Evolutionary conservation across 2,329 filamentous ascomycete genomes (phyloP), one percentile per base, ranked within the genome.

Genomic region (Chalaropsis thielavioides): DNA sequence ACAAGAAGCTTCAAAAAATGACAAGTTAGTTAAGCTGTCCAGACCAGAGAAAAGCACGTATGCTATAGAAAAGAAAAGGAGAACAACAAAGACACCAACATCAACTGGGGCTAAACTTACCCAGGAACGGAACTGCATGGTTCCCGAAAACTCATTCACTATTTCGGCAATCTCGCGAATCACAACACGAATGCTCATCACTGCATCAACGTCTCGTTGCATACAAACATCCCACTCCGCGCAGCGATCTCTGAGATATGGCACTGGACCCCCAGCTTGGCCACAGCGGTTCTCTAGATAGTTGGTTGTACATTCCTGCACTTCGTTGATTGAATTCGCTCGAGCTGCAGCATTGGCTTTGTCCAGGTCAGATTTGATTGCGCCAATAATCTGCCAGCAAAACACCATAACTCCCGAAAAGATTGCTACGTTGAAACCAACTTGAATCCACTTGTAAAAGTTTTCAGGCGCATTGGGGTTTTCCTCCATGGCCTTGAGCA

Each of bases 111-210:
- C 35, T 38, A 8, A 41, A 73, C 79, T 69, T 74, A 83, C 81
- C 76, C 81, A 81, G 10, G 81, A 80, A 75, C 96, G 96, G 75
- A 90, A 87, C 68, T 88, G 90, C 74, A 97, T 92, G 5, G 89
- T 86, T 70, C 95, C 90, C 3, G 95, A 86, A 73, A 97, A 96
- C 71, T 88, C 87, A 73, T 97, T 96, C 74, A 97, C 87, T 49
- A 99, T 95, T 72, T 90, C 85, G 0, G 92, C 92, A 72, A 96
- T 88, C 31, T 92, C 94, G 71, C 89, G 87, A 4, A 90, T 92
- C 19, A 88, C 90, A 46, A 96, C 84, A 71, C 86, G 87, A 51
- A 92, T 87, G 44, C 87, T 81, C 69, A 89, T 91, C 65, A 96
- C 84, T 65, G 84, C 84, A 56, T 85, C 80, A 0, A 91, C 86